Base-by-base conservation (phyloP, 164 flowering plant species). In the Umbellularia californica region DNA sequence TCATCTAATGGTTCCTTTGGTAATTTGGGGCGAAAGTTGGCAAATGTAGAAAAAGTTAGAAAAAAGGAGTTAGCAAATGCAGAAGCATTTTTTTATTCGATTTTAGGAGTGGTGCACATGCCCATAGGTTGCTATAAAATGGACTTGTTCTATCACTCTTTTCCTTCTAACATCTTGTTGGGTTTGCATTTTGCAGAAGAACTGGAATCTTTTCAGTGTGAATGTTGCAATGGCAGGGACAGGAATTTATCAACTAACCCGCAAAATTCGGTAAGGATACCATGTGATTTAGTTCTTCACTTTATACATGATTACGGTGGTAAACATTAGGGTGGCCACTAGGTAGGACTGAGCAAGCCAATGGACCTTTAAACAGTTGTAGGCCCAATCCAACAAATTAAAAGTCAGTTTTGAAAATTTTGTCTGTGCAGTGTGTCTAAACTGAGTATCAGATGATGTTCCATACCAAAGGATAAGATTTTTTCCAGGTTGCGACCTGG, bases 171-270 rank as follows among this genome's bases (percentile, higher is more conserved):
- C 17, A 55, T 17, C 60, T 55, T 55, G 60, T 55, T 55, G 60
- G 17, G 20, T 55, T 55, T 55, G 60, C 19, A 55, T 19, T 55
- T 55, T 30, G 60, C 60, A 55, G 60, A 90, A 87, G 70, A 90
- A 90, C 71, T 88, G 88, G 91, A 90, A 90, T 69, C 91, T 90
- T 20, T 83, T 89, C 74, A 83, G 90, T 74, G 95, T 90, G 27
- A 90, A 86, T 74, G 83, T 88, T 72, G 90, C 87, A 69, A 90
- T 89, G 95, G 95, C 95, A 20, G 92, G 83, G 71, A 90, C 92
- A 17, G 93, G 95, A 66, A 25, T 87, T 50, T 89, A 89, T 76
- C 95, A 90, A 74, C 86, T 90, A 20, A 10, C 83, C 1, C 89
- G 95, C 62, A 90, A 89, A 81, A 72, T 87, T 41, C 74, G 75